A percentile compares a stretch with the other conserved stretches of the same genome.
Evolutionary conservation across 1,284 basidiomycete species (phyloP).

Genomic region (Meripilus lineatus): DNA sequence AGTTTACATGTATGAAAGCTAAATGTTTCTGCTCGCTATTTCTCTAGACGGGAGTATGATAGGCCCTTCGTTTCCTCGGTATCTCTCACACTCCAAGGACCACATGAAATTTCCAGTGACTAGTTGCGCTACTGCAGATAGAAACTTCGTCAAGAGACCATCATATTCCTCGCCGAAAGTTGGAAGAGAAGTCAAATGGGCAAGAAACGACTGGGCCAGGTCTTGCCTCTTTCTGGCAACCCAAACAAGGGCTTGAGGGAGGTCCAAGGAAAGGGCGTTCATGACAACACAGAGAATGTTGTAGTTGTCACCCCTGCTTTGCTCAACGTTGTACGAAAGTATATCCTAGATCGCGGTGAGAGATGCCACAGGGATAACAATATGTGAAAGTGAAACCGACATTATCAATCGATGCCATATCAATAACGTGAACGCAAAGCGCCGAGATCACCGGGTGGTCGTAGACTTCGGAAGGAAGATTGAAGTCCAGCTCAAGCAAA

Average conservation of each 20-base stretch:
- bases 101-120: no score
- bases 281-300: constrained; percentile 32
- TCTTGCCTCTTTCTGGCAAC: constrained; percentile 22
- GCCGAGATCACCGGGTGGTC: constrained; percentile 28
- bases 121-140: no score
- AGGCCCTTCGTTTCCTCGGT: no score
- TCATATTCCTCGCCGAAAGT: constrained; percentile 1
- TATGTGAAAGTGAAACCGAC: constrained; percentile 20
- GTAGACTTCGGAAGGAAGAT: constrained; percentile 29
- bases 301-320: constrained; percentile 29
- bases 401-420: constrained; percentile 23
- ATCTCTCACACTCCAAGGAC: no score
- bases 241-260: constrained; percentile 30
- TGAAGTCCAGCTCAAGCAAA: constrained; percentile 29
- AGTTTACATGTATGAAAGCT: no score
- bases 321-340: constrained; percentile 34
- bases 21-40: no score
- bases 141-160: no score
- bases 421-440: constrained; percentile 16
- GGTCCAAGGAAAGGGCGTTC: constrained; percentile 19
- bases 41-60: no score
- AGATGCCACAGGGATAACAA: neutral
- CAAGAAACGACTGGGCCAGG: constrained; percentile 21
- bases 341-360: constrained; percentile 33
- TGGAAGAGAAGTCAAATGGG: neutral